phyloP scores from a whole-genome alignment of 2,329 filamentous ascomycete genomes.

The Paradendryphiella salina region DNA sequence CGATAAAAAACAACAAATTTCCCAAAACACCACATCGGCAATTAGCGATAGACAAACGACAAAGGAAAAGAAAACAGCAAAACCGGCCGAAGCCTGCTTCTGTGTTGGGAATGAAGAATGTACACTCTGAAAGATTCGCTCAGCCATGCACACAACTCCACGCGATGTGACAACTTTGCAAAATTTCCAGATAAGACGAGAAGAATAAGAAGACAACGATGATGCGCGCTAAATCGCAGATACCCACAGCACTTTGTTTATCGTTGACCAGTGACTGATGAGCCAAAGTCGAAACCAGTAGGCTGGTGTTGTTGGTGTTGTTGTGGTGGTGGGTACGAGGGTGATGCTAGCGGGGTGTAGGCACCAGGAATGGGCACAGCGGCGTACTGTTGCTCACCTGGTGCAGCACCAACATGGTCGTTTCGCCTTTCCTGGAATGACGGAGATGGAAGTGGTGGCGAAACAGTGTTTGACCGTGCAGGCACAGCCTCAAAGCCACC shows the following conservation, averaged over 20 bases:
- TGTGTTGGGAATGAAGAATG: neutral
- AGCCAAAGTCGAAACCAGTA: conserved; percentile 47
- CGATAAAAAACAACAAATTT: conserved; percentile 9
- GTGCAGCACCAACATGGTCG: conserved; percentile 69
- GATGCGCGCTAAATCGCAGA: conserved; percentile 16
- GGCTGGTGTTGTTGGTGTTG: conserved; percentile 18
- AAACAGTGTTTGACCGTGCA: conserved; percentile 44
- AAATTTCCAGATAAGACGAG: conserved; percentile 17
- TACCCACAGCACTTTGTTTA: conserved; percentile 11
- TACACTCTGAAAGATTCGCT: neutral
- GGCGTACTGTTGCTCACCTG: conserved; percentile 82
- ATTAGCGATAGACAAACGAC: conserved; percentile 1
- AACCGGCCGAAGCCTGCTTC: neutral
- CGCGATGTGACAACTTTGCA: neutral
- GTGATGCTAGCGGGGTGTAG: conserved; percentile 60
- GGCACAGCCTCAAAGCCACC: conserved; percentile 60
- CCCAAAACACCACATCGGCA: conserved; percentile 15
- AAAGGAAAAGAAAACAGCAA: neutral
- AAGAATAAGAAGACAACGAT: conserved; percentile 16
- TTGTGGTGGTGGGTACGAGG: conserved; percentile 46
- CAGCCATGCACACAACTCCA: neutral
- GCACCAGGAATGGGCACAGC: conserved; percentile 86
- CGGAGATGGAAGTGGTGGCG: conserved; percentile 40
- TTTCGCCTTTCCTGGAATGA: conserved; percentile 55
- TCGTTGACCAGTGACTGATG: conserved; percentile 30